Conservation (phyloP, 192 early-diverging fungal species). For the Entomortierella lignicola region DNA sequence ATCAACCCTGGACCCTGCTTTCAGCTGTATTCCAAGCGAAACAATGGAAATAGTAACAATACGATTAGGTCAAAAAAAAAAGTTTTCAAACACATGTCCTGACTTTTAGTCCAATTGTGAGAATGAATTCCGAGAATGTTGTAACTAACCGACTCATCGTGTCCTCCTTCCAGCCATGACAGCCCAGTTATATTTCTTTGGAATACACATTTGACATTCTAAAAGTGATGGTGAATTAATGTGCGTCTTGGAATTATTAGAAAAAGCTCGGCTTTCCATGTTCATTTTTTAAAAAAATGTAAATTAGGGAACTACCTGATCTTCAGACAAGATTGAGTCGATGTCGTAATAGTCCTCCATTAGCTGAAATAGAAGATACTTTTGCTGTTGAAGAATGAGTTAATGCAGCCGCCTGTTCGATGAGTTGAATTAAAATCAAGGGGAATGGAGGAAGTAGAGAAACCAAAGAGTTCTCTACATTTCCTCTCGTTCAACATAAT, state of each 20-base stretch:
- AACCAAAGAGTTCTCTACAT: no score
- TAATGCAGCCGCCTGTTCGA: no score
- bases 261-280: no score
- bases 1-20: constrained; percentile 43
- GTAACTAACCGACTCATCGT: constrained; percentile 25
- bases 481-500: no score
- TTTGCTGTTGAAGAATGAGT: neutral
- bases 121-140: neutral
- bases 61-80: neutral
- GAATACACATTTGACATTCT: constrained; percentile 42
- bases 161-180: constrained; percentile 41
- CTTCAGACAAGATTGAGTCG: constrained; percentile 67
- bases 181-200: constrained; percentile 33
- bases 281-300: neutral
- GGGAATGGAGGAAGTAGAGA: no score
- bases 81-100: neutral
- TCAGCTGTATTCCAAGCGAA: constrained; percentile 10
- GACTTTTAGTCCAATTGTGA: neutral
- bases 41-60: neutral
- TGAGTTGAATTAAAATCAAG: no score
- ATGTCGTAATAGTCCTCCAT: constrained; percentile 69
- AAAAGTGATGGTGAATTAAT: neutral
- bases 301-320: constrained; percentile 52
- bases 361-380: neutral
- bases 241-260: neutral